These are phyloP conservation scores for Penicillium polonicum DNA, from an alignment of 2,329 filamentous ascomycete genomes.

Conservation along the genomic window DNA sequence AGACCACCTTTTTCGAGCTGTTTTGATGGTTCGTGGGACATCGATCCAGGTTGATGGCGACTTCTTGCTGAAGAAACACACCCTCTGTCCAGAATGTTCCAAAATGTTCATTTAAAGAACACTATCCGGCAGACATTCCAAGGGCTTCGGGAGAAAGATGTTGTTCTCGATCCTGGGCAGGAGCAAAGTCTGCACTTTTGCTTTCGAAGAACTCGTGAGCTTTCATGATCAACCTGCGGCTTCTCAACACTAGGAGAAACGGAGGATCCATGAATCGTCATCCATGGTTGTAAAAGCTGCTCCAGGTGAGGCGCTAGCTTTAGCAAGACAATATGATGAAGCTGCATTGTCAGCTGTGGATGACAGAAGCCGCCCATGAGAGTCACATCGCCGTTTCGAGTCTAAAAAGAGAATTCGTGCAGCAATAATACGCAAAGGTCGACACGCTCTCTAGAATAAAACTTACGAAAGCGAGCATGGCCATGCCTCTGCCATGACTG, in stretches of 20 bases:
- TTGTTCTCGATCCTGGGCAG: background rate
- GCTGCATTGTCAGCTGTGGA: conserved; percentile 4
- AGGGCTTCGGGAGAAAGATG: background rate
- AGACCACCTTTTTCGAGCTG: no score
- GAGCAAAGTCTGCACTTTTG: background rate
- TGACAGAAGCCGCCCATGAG: conserved; percentile 12
- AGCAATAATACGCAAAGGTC: background rate
- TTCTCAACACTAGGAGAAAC: conserved; percentile 9
- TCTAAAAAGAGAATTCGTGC: background rate
- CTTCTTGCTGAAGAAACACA: no score
- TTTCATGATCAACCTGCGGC: conserved; percentile 6
- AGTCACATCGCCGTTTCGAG: conserved; percentile 7
- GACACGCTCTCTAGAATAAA: background rate
- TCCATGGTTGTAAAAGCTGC: conserved; percentile 3
- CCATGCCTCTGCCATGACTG: conserved; percentile 12
- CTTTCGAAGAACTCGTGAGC: conserved; percentile 9
- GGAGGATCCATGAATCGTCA: conserved; percentile 4
- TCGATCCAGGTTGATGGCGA: no score
- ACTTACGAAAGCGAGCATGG: conserved; percentile 11
- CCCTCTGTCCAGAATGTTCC: no score
- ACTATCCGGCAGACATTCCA: background rate
- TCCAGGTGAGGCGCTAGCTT: conserved; percentile 5
- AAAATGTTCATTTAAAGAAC: no score
- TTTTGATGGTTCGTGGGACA: no score
- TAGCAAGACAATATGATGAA: conserved; percentile 1